phyloP scores from a whole-genome alignment of 2,329 filamentous ascomycete genomes.

The Colletotrichum sp. region DNA sequence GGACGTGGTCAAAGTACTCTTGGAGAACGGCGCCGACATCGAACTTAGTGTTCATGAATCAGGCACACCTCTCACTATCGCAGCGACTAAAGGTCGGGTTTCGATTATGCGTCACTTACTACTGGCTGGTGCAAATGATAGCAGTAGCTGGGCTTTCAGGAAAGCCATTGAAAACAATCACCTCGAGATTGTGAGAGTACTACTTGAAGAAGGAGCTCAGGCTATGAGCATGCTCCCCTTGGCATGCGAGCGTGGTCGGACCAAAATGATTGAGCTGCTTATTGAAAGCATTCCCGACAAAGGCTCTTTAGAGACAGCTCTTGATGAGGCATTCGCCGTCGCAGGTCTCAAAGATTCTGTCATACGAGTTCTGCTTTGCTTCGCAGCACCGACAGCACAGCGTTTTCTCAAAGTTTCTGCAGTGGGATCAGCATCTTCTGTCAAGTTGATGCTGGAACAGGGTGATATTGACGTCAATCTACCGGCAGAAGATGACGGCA shows the following conservation, averaged over 20 bases:
- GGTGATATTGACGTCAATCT: background rate
- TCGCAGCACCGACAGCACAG: background rate
- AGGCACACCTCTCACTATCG: background rate
- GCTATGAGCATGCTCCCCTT: background rate
- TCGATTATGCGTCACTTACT: background rate
- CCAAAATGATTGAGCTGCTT: background rate
- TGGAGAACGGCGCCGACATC: background rate
- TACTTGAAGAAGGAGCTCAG: background rate
- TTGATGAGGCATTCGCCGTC: background rate
- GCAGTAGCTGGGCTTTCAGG: background rate
- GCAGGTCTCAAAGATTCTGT: background rate
- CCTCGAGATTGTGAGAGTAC: background rate
- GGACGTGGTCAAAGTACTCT: background rate
- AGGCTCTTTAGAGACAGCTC: background rate
- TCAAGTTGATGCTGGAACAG: background rate
- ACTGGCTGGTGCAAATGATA: background rate
- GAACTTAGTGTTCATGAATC: background rate
- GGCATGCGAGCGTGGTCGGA: background rate
- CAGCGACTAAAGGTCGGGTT: fast-evolving
- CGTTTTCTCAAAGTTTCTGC: background rate
- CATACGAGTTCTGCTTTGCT: background rate
- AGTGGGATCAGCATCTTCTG: background rate
- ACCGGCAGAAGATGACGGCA: background rate
- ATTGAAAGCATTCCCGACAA: background rate
- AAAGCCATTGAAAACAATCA: background rate